Evolutionary conservation across 441 rosid species (phyloP).

Genomic region (Populus trichocarpa): DNA sequence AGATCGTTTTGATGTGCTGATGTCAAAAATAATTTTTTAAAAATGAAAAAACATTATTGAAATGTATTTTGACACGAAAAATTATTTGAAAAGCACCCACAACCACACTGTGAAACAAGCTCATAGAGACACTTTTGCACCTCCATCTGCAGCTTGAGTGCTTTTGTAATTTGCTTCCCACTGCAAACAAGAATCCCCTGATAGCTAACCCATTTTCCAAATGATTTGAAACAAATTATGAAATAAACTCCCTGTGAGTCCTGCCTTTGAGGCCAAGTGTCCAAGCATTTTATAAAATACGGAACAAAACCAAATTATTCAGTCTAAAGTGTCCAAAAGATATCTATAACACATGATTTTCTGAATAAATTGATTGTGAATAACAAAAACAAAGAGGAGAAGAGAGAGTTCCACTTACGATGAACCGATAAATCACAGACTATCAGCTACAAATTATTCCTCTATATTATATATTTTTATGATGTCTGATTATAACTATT

Average conservation of each 20-base stretch:
- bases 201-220: slow-evolving; percentile 4
- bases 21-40: no score
- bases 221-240: slow-evolving; percentile 6
- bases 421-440: slow-evolving; percentile 20
- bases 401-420: slow-evolving; percentile 59
- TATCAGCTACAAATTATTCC: no score
- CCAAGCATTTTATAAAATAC: no score
- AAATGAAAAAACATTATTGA: no score
- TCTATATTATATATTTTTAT: no score
- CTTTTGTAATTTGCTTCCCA: slow-evolving; percentile 95
- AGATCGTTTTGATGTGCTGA: no score
- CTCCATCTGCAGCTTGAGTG: slow-evolving; percentile 95
- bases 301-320: background rate
- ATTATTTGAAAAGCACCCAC: no score
- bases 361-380: background rate
- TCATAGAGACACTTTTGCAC: slow-evolving; percentile 86
- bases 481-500: no score
- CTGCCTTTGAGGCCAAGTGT: background rate
- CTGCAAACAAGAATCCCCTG: slow-evolving; percentile 38
- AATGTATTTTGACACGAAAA: no score
- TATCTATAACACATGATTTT: background rate
- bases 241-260: background rate
- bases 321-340: background rate
- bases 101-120: no score
- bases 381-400: background rate